Conservation (phyloP, 768 basidiomycete species). For the Trametes villosa region DNA sequence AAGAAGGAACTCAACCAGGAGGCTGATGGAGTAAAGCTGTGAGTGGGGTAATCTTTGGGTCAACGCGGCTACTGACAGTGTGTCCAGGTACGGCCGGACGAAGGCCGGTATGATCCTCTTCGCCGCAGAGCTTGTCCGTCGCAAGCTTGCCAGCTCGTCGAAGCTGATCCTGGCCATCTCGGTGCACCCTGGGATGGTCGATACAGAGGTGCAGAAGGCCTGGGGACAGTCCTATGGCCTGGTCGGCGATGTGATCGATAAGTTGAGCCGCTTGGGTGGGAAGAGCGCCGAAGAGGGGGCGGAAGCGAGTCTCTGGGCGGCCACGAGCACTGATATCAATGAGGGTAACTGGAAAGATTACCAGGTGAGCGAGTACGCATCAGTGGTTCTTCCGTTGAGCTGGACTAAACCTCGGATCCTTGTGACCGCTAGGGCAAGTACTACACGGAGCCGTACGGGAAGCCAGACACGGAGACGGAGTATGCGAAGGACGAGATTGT, state of each 20-base stretch:
- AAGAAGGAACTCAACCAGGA: conserved; percentile 35
- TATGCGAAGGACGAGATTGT: conserved; percentile 27
- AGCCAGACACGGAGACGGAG: conserved; percentile 30
- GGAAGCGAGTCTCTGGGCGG: conserved; percentile 36
- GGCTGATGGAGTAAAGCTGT: conserved; percentile 29
- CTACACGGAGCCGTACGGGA: conserved; percentile 33
- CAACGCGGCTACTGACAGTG: neutral
- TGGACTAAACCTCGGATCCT: neutral
- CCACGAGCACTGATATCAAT: conserved; percentile 32
- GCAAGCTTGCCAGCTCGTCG: conserved; percentile 22
- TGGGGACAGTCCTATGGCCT: conserved; percentile 33
- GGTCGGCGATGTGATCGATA: conserved; percentile 29
- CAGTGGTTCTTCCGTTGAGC: neutral
- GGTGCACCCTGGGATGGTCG: conserved; percentile 36
- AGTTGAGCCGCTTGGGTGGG: conserved; percentile 22
- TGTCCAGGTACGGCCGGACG: conserved; percentile 30
- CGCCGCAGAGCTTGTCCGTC: conserved; percentile 28
- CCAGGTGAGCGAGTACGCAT: conserved; percentile 24
- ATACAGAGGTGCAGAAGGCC: conserved; percentile 33
- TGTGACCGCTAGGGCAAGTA: conserved; percentile 29
- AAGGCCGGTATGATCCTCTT: conserved; percentile 35
- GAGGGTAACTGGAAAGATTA: conserved; percentile 33
- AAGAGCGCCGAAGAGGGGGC: conserved; percentile 37
- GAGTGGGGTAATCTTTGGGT: neutral
- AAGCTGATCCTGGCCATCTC: conserved; percentile 32